Evolutionary conservation across 495 filamentous ascomycete species (phyloP).

Genomic region (Xylaria longipes): DNA sequence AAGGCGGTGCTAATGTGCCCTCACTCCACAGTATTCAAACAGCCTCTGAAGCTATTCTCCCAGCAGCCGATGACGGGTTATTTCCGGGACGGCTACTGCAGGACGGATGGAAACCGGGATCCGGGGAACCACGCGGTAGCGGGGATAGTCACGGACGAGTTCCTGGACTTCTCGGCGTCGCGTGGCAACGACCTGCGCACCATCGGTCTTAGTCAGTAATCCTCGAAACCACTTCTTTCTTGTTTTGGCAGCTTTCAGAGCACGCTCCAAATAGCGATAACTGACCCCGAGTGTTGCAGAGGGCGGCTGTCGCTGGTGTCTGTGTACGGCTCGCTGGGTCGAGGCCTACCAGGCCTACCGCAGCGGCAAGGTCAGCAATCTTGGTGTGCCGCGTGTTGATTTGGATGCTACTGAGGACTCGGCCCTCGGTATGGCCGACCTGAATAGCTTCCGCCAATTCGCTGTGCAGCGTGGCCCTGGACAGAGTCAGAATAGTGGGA

Average conservation of each 20-base stretch:
- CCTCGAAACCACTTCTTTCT: not conserved
- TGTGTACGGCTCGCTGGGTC: constrained; percentile 60
- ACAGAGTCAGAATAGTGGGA: constrained; percentile 34
- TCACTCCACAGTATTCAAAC: constrained; percentile 55
- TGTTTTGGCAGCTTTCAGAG: not conserved
- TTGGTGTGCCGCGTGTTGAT: constrained; percentile 49
- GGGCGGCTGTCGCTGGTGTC: constrained; percentile 65
- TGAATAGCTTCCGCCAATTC: constrained; percentile 55
- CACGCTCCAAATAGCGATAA: not conserved
- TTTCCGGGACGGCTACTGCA: constrained; percentile 67
- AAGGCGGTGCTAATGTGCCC: not conserved
- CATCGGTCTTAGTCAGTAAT: constrained; percentile 50
- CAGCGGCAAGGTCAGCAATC: constrained; percentile 35
- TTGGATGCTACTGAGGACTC: constrained; percentile 57
- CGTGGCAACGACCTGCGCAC: constrained; percentile 63
- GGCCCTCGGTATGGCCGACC: constrained; percentile 50
- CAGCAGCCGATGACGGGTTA: constrained; percentile 64
- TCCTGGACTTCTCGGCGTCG: constrained; percentile 64
- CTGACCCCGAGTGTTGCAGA: constrained; percentile 14
- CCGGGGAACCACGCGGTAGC: constrained; percentile 59
- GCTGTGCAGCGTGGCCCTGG: constrained; percentile 34
- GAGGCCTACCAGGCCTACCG: constrained; percentile 55
- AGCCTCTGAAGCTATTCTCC: constrained; percentile 63
- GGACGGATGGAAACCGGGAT: constrained; percentile 47
- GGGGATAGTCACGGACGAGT: constrained; percentile 62